These are phyloP conservation scores for Citrullus colocynthis DNA, from an alignment of 306 rosid species.

Conservation along the genomic window DNA sequence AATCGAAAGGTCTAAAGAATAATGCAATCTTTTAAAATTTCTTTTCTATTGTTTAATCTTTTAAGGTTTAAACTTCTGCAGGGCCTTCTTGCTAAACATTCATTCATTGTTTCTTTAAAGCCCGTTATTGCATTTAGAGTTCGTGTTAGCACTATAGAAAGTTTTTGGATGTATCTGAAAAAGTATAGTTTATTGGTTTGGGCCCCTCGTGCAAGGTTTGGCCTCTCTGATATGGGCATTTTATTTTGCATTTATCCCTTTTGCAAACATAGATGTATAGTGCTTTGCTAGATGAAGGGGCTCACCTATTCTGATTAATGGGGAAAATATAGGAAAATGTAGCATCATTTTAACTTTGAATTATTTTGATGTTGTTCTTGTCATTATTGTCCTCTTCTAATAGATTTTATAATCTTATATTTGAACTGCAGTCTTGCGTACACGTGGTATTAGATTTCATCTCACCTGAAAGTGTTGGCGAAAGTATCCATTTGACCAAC, in stretches of 20 bases:
- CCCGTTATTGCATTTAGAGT: neutral
- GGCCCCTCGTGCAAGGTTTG: neutral
- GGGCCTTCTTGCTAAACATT: neutral
- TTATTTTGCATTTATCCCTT: neutral
- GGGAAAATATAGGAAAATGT: neutral
- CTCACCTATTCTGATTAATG: neutral
- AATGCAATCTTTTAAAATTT: neutral
- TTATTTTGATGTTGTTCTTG: neutral
- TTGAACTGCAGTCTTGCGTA: conserved; percentile 60
- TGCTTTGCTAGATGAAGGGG: neutral
- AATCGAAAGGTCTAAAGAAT: conserved; percentile 56
- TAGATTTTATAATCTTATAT: neutral
- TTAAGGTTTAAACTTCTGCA: neutral
- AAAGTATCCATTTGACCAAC: conserved; percentile 61
- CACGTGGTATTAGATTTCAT: conserved; percentile 79
- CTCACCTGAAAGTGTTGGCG: conserved; percentile 70
- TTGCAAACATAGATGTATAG: neutral
- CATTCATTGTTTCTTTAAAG: neutral
- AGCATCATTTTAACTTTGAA: neutral
- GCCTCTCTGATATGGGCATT: neutral
- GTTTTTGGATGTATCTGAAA: neutral
- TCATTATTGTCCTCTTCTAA: neutral
- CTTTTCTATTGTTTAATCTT: neutral
- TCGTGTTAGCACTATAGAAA: neutral
- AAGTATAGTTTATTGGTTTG: neutral